A percentile compares a stretch with the other conserved stretches of the same genome.
phyloP scores from a whole-genome alignment of 2,329 filamentous ascomycete species.

The Beauveria varroae region DNA sequence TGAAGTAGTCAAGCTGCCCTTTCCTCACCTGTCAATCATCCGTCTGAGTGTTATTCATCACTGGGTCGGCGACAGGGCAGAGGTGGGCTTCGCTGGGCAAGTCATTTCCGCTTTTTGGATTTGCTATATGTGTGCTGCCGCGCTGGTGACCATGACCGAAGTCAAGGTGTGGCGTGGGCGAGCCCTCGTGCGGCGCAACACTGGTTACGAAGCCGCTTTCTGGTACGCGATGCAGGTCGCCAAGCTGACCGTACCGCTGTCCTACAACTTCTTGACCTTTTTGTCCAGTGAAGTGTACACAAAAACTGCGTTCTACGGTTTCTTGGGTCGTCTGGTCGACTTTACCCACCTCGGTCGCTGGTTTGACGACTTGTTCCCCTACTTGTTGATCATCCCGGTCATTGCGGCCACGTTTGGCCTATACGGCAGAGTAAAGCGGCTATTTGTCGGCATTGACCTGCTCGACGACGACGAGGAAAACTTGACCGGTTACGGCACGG shows the following conservation, averaged over 20 bases:
- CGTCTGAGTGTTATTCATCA: conserved; percentile 66
- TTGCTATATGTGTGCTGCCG: conserved; percentile 89
- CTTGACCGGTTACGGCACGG: conserved; percentile 60
- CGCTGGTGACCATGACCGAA: conserved; percentile 79
- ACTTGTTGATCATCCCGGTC: conserved; percentile 80
- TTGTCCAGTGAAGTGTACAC: conserved; percentile 64
- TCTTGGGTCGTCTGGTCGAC: conserved; percentile 76
- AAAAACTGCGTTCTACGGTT: conserved; percentile 77
- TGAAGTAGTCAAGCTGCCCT: conserved; percentile 78
- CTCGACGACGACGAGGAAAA: conserved; percentile 70
- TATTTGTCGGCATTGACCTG: conserved; percentile 69
- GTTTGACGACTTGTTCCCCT: conserved; percentile 84
- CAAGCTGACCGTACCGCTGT: conserved; percentile 82
- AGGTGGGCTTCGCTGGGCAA: conserved; percentile 82
- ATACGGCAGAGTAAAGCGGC: conserved; percentile 72
- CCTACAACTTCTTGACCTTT: conserved; percentile 96
- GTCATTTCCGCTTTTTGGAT: conserved; percentile 81
- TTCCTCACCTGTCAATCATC: conserved; percentile 66
- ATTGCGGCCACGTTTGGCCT: conserved; percentile 81
- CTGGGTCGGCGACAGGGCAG: conserved; percentile 60
- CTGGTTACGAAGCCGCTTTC: conserved; percentile 84
- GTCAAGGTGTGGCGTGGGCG: conserved; percentile 97
- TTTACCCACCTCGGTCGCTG: conserved; percentile 74
- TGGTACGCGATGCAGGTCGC: conserved; percentile 95
- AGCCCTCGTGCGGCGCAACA: conserved; percentile 82